phyloP scores from a whole-genome alignment of 768 basidiomycete genomes.

The Leccinum imitatum region DNA sequence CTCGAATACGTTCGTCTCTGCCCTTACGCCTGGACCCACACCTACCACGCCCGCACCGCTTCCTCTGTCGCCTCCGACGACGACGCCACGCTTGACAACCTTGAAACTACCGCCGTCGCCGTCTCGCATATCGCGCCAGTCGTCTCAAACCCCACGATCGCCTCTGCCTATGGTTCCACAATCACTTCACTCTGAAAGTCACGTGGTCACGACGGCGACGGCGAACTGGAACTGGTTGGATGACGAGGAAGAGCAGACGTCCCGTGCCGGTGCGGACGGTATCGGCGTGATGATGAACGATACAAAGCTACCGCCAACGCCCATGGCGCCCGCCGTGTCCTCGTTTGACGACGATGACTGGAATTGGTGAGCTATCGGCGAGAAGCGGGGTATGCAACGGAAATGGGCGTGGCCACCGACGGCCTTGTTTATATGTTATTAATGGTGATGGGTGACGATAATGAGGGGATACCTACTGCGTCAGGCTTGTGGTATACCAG shows the following conservation, averaged over 20 bases:
- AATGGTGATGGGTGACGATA: neutral
- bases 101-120: neutral
- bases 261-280: slow-evolving; percentile 13
- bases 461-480: neutral
- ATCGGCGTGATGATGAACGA: slow-evolving; percentile 30
- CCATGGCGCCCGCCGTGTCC: neutral
- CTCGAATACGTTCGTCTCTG: slow-evolving; percentile 53
- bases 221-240: slow-evolving; percentile 29
- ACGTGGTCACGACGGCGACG: slow-evolving; percentile 9
- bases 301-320: slow-evolving; percentile 19
- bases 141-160: neutral
- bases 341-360: slow-evolving; percentile 49
- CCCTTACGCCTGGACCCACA: slow-evolving; percentile 40
- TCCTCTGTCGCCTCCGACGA: neutral
- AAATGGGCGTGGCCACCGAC: too few relatives aligned
- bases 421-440: neutral
- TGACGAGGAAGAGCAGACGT: slow-evolving; percentile 40
- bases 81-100: slow-evolving; percentile 17
- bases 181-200: neutral
- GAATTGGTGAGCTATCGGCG: slow-evolving; percentile 49
- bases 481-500: neutral
- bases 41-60: slow-evolving; percentile 26
- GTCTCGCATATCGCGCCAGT: neutral
- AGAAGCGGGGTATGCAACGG: neutral
- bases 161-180: slow-evolving; percentile 1